Base-by-base conservation (phyloP, 169 alveolate species). In the Plasmodium blacklocki region DNA sequence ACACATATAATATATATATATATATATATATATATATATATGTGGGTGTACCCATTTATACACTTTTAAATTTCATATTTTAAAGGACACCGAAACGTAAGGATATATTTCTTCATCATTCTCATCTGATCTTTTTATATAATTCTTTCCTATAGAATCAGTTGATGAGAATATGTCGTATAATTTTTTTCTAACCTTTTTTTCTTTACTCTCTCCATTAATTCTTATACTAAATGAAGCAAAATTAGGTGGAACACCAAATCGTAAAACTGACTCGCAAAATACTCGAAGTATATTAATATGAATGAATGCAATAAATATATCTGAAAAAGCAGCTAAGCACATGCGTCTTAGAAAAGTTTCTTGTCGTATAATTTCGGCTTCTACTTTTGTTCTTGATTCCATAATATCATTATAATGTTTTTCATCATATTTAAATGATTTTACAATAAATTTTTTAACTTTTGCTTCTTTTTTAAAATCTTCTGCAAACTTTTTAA, bases 221-320 rank as follows among this genome's bases (percentile, higher is more conserved):
- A 94, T 88, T 39, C 94, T 86, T 2, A 95, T 72, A 56, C 94
- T 83, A 47, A 94, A 94, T 14, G 96, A 94, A 47, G 96, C 94
- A 92, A 96, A 96, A 85, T 93, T 88, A 2, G 97, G 97, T 1
- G 98, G 98, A 11, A 97, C 96, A 9, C 98, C 98, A 89, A 94
- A 97, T 63, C 97, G 76, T 56, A 97, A 87, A n/a, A 95, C 98
- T 14, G 98, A 96, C 90, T 97, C 98, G 73, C 97, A 96, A 54
- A 96, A 97, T 9, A 96, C 94, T 47, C 98, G 92, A 96, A 97
- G 94, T 18, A 96, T 98, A 88, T 97, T 97, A 23, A 97, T 76
- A 74, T 97, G 98, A 75, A 97, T 93, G 83, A 95, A 93, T 43
- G 96, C 95, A 45, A 93, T 94, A 89, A 94, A 96, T 19, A 97